A percentile compares a stretch with the other conserved stretches of the same genome.
These are phyloP conservation scores for Emmonsiellopsis sp. DNA, from an alignment of 2,329 filamentous ascomycete species.

Conservation along the genomic window DNA sequence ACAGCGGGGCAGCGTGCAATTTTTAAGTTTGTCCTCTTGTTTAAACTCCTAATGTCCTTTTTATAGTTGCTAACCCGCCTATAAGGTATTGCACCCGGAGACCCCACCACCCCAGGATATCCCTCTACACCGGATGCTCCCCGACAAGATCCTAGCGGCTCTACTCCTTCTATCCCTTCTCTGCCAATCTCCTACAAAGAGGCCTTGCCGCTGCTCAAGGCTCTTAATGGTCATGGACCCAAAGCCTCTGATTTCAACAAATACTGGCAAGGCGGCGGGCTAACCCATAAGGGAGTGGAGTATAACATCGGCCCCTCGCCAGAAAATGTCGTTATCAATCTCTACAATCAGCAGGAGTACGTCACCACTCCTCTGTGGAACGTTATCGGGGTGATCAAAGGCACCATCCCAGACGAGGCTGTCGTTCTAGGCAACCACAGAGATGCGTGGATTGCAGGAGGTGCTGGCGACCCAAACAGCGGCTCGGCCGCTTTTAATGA, in stretches of 20 bases:
- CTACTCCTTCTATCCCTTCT: constrained; percentile 78
- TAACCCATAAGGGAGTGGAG: constrained; percentile 68
- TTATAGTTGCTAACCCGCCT: constrained; percentile 12
- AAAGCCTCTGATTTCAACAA: constrained; percentile 63
- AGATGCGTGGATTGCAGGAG: constrained; percentile 83
- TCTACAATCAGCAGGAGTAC: constrained; percentile 73
- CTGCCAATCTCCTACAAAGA: constrained; percentile 84
- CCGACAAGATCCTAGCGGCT: constrained; percentile 57
- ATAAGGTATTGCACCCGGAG: constrained; percentile 49
- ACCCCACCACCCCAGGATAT: constrained; percentile 90
- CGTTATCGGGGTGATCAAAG: constrained; percentile 85
- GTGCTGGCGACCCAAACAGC: constrained; percentile 72
- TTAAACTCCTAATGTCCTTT: background rate
- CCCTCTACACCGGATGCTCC: constrained; percentile 84
- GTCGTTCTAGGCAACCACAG: constrained; percentile 86
- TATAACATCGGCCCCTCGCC: constrained; percentile 83
- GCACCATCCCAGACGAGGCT: constrained; percentile 73
- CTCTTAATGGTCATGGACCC: constrained; percentile 81
- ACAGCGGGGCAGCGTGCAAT: constrained; percentile 79
- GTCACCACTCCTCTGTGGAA: constrained; percentile 78
- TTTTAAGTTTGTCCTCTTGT: constrained; percentile 53
- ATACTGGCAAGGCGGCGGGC: constrained; percentile 63
- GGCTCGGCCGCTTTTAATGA: constrained; percentile 73
- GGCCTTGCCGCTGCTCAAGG: constrained; percentile 76
- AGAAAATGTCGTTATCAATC: constrained; percentile 58